Evolutionary conservation across 805 yeast genomes (phyloP), one percentile per base, ranked within the genome.

Genomic region (Teunomyces panamensis): DNA sequence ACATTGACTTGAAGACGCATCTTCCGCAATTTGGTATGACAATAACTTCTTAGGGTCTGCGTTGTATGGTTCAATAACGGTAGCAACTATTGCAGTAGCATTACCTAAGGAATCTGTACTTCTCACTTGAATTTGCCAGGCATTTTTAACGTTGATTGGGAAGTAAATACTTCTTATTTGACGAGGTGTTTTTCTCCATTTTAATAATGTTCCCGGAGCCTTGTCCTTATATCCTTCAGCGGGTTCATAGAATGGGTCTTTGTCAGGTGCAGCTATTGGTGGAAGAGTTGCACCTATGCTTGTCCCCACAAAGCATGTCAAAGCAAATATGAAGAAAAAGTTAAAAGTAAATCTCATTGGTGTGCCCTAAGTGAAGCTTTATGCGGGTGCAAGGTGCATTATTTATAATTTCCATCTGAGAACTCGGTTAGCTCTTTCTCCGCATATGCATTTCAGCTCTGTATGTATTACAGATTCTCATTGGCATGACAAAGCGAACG

Each of bases 241-340:
- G 3, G 64, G 57, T 2, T 20, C 30, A 46, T 66, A 65, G 46
- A 64, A 66, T 2, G 50, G 47, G 46, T 65, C 71, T 14, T 58
- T 9, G 11, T 42, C 39, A 5, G 45, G 45, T 20, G 28, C 24
- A 14, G 32, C 39, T 9, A 37, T 9, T 5, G 41, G 29, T 2
- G 41, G 41, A 9, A 37, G 41, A 10, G 29, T 24, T n/a, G 41
- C 41, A 10, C 29, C 30, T 9, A 37, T 8, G 3, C 17, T 10
- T 13, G 24, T 9, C 5, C 41, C 41, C 4, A 17, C 39, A 37
- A 37, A 14, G 17, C n/a, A 37, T 9, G 41, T 37, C 10, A 37
- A 26, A 10, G 30, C 41, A 37, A 37, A 37, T 11, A 37, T 7
- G 10, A 28, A 20, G 27, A 35, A 13, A 16, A 35, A 35, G 39